Evolutionary conservation across 2,329 filamentous ascomycete genomes (phyloP).

Genomic region (Elsinoe necatrix): DNA sequence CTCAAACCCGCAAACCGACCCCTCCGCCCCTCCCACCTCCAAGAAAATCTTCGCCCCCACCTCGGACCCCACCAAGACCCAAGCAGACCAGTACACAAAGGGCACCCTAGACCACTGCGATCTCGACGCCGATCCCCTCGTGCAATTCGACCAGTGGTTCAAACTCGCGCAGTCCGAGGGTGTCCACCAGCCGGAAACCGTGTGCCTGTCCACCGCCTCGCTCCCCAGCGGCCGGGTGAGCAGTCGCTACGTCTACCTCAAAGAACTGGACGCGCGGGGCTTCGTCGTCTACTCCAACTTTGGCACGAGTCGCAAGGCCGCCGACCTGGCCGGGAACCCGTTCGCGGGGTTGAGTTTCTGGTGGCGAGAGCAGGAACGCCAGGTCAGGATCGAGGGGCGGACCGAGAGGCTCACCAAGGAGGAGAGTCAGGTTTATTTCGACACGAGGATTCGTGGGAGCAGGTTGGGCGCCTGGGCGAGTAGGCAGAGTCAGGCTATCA

Average conservation of each 20-base stretch:
- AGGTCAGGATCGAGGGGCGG: slow-evolving; percentile 79
- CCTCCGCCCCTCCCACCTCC: slow-evolving; percentile 13
- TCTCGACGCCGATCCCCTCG: slow-evolving; percentile 58
- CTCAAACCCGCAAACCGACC: slow-evolving; percentile 9
- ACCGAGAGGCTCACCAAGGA: slow-evolving; percentile 57
- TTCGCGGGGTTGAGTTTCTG: slow-evolving; percentile 80
- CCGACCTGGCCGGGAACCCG: slow-evolving; percentile 63
- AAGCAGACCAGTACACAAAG: slow-evolving; percentile 69
- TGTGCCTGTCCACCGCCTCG: slow-evolving; percentile 73
- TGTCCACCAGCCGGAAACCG: slow-evolving; percentile 76
- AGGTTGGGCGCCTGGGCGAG: slow-evolving; percentile 91
- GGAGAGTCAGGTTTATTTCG: slow-evolving; percentile 63
- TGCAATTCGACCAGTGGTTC: slow-evolving; percentile 90
- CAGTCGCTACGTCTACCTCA: slow-evolving; percentile 83
- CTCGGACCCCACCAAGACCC: slow-evolving; percentile 47
- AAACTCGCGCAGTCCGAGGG: slow-evolving; percentile 53
- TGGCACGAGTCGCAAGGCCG: slow-evolving; percentile 61
- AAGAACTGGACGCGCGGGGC: slow-evolving; percentile 74
- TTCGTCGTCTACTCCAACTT: slow-evolving; percentile 95
- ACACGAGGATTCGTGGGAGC: slow-evolving; percentile 64
- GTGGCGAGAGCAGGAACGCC: slow-evolving; percentile 79
- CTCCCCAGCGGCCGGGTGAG: slow-evolving; percentile 78
- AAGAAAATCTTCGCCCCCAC: slow-evolving; percentile 55
- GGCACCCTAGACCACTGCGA: slow-evolving; percentile 53
- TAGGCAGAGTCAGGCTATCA: slow-evolving; percentile 70